These are phyloP conservation scores for Daldinia sp. DNA, from an alignment of 2,329 filamentous ascomycete species.

Conservation along the genomic window DNA sequence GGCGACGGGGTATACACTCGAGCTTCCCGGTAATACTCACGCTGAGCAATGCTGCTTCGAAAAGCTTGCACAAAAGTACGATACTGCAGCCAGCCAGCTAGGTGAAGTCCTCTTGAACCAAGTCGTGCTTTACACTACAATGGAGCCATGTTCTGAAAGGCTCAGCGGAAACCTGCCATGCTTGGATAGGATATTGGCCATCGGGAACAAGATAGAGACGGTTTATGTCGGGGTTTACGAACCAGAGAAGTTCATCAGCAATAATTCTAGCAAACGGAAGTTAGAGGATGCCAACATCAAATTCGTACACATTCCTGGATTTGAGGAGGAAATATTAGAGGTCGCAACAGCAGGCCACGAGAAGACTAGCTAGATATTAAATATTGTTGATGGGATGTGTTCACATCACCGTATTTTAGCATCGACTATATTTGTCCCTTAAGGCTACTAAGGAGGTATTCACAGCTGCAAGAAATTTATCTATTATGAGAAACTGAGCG, in stretches of 20 bases:
- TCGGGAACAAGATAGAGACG: conserved; percentile 69
- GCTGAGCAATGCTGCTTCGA: conserved; percentile 91
- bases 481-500: conserved; percentile 53
- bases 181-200: conserved; percentile 77
- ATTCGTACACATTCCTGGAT: conserved; percentile 75
- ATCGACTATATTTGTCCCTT: neutral
- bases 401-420: neutral
- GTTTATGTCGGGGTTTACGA: conserved; percentile 91
- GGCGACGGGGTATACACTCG: conserved; percentile 87
- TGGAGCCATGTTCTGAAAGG: conserved; percentile 83
- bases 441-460: too few relatives aligned
- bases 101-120: conserved; percentile 59
- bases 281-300: conserved; percentile 77
- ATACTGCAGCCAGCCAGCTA: conserved; percentile 63
- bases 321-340: conserved; percentile 81
- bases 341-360: conserved; percentile 86
- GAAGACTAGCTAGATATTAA: conserved; percentile 15
- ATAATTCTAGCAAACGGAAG: conserved; percentile 77
- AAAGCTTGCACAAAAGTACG: conserved; percentile 67
- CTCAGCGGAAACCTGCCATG: conserved; percentile 80
- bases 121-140: conserved; percentile 84
- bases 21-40: conserved; percentile 92
- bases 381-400: neutral
- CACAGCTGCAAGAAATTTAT: too few relatives aligned
- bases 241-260: conserved; percentile 86